These are phyloP conservation scores for Fusarium hostae DNA, from an alignment of 2,329 filamentous ascomycete genomes.

Conservation along the genomic window DNA sequence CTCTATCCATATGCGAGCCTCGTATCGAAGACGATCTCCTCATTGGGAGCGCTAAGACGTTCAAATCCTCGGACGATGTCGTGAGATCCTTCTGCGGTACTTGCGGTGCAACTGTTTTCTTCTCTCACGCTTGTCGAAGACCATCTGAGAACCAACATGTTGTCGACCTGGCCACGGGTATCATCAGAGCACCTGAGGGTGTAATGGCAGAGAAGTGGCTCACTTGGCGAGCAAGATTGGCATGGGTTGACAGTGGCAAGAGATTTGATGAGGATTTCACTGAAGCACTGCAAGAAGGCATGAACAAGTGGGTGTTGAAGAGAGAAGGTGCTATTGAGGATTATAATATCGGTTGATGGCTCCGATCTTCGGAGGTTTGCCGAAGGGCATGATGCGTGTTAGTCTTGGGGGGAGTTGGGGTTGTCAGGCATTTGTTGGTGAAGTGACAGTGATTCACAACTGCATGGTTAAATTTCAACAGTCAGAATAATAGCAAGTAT, in stretches of 20 bases:
- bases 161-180: constrained; percentile 56
- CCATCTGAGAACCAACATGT: constrained; percentile 49
- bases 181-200: constrained; percentile 58
- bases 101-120: constrained; percentile 60
- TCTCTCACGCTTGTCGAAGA: constrained; percentile 42
- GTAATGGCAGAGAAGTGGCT: constrained; percentile 58
- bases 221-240: constrained; percentile 56
- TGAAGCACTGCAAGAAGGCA: constrained; percentile 51
- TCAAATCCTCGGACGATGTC: constrained; percentile 52
- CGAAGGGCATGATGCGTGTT: constrained; percentile 19
- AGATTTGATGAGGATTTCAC: constrained; percentile 52
- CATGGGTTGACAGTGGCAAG: constrained; percentile 49
- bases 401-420: neutral
- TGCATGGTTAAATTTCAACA: too few species aligned
- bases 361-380: constrained; percentile 33
- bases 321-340: constrained; percentile 49
- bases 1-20: constrained; percentile 52
- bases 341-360: constrained; percentile 42
- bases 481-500: too few species aligned
- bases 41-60: constrained; percentile 58
- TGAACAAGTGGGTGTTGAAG: constrained; percentile 52
- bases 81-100: constrained; percentile 57
- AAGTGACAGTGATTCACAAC: neutral
- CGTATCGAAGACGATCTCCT: constrained; percentile 50
- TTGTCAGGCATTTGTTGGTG: constrained; percentile 7